These are phyloP conservation scores for Mortierella sp. DNA, from an alignment of 371 early-diverging fungal species.

Conservation along the genomic window DNA sequence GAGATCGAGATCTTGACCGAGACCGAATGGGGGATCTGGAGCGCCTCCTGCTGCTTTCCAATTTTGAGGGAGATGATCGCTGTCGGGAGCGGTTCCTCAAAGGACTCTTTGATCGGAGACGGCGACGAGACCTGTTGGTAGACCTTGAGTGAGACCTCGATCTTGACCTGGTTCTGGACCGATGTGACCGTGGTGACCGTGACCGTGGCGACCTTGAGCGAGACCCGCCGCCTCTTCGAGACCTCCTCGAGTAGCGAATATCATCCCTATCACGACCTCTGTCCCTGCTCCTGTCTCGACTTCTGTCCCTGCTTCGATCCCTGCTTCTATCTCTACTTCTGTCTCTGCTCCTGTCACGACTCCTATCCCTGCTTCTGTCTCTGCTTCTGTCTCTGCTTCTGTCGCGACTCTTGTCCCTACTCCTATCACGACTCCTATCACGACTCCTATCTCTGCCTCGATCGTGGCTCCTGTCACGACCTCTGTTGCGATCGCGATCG, in stretches of 20 bases:
- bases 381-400: slow-evolving; percentile 14
- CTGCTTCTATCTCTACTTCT: slow-evolving; percentile 3
- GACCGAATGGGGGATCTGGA: slow-evolving; percentile 26
- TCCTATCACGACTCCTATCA: slow-evolving; percentile 8
- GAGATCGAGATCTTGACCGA: slow-evolving; percentile 34
- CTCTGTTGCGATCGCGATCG: slow-evolving; percentile 12
- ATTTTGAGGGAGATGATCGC: slow-evolving; percentile 21
- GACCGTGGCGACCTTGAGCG: slow-evolving; percentile 35
- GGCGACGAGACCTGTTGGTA: slow-evolving; percentile 22
- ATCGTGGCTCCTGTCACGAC: slow-evolving; percentile 7
- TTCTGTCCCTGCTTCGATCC: slow-evolving; percentile 22
- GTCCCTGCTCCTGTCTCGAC: slow-evolving; percentile 25
- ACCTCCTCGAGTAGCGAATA: slow-evolving; percentile 19
- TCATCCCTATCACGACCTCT: slow-evolving; percentile 19
- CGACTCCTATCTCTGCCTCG: not conserved
- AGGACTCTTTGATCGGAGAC: slow-evolving; percentile 28
- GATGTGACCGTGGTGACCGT: slow-evolving; percentile 37
- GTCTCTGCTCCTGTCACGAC: slow-evolving; percentile 4
- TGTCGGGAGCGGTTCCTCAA: slow-evolving; percentile 17
- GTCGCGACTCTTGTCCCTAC: not conserved
- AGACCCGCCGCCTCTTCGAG: slow-evolving; percentile 23
- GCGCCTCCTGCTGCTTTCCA: slow-evolving; percentile 9
- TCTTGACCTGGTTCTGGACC: slow-evolving; percentile 27
- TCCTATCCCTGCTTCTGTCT: not conserved
- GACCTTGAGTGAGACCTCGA: slow-evolving; percentile 34